phyloP scores from a whole-genome alignment of 768 basidiomycete genomes.

The Mrakia gelida region DNA sequence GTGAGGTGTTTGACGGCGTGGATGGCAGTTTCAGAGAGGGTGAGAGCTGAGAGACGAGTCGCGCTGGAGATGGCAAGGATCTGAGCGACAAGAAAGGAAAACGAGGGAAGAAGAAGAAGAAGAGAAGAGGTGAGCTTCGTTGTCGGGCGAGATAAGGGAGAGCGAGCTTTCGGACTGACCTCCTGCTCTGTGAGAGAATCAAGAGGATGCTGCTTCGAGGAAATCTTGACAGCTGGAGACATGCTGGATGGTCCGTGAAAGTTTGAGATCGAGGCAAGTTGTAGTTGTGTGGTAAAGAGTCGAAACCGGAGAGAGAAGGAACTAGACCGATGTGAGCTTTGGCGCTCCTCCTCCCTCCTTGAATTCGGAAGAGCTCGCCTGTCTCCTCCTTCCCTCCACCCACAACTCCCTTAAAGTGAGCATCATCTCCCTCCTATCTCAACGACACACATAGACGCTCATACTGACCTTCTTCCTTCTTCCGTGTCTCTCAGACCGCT shows the following conservation, averaged over 20 bases:
- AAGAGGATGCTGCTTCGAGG: not conserved
- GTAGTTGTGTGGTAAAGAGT: not conserved
- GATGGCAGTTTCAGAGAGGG: not conserved
- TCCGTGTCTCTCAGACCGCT: not conserved
- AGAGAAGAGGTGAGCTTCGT: not conserved
- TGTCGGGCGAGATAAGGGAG: not conserved
- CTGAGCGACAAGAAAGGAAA: not conserved
- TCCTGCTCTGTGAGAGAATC: conserved; percentile 8
- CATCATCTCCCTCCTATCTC: not conserved
- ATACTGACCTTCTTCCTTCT: conserved; percentile 39
- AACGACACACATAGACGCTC: conserved; percentile 51
- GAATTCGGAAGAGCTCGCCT: no score
- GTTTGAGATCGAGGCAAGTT: not conserved
- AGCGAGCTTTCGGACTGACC: not conserved
- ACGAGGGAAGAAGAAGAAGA: not conserved
- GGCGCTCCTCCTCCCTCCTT: no score
- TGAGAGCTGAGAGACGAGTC: not conserved
- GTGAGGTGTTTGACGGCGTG: conserved; percentile 17
- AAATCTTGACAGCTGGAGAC: not conserved
- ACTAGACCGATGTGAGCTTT: not conserved
- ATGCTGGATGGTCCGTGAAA: not conserved
- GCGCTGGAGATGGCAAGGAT: not conserved
- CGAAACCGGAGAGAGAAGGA: not conserved
- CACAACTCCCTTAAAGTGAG: not conserved
- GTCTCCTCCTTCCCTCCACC: not conserved